Evolutionary conservation across 225 moss, liverwort and hornwort genomes (phyloP).

Genomic region (Anthoceros angustus): DNA sequence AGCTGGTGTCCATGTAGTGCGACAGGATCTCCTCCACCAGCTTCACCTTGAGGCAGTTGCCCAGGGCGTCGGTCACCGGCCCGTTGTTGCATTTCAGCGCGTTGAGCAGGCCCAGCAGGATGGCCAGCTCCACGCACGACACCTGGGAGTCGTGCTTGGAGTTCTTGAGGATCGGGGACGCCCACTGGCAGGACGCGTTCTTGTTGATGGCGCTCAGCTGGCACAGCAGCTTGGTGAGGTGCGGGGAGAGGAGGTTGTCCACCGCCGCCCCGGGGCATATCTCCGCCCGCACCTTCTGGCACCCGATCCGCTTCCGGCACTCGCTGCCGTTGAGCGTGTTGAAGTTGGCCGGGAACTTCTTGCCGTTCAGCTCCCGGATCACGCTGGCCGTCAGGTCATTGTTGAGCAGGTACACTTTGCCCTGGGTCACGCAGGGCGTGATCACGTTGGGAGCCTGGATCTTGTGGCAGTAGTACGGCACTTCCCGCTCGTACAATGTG

Average conservation of each 20-base stretch:
- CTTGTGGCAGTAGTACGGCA: conserved; percentile 3
- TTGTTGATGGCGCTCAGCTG: conserved; percentile 4
- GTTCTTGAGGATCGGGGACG: neutral
- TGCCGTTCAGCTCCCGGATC: conserved; percentile 1
- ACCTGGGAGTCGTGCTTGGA: neutral
- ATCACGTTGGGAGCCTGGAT: conserved; percentile 1
- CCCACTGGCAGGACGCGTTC: neutral
- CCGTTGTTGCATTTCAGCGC: neutral
- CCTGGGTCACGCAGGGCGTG: conserved; percentile 1
- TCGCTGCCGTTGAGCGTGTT: conserved; percentile 4
- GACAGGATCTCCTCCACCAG: conserved; percentile 4
- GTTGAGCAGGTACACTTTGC: conserved; percentile 4
- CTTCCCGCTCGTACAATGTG: neutral
- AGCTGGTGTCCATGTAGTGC: neutral
- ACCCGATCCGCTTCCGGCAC: neutral
- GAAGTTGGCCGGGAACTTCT: conserved; percentile 2
- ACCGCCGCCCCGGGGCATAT: neutral
- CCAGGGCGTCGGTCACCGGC: neutral
- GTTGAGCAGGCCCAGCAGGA: conserved; percentile 11
- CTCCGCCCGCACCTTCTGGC: neutral
- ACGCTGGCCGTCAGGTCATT: neutral
- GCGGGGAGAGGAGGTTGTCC: conserved; percentile 2
- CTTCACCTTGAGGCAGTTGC: neutral
- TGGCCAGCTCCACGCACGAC: conserved; percentile 11
- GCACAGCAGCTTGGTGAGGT: conserved; percentile 4